Evolutionary conservation across 2,329 filamentous ascomycete species (phyloP).

Genomic region (Alternaria panax): DNA sequence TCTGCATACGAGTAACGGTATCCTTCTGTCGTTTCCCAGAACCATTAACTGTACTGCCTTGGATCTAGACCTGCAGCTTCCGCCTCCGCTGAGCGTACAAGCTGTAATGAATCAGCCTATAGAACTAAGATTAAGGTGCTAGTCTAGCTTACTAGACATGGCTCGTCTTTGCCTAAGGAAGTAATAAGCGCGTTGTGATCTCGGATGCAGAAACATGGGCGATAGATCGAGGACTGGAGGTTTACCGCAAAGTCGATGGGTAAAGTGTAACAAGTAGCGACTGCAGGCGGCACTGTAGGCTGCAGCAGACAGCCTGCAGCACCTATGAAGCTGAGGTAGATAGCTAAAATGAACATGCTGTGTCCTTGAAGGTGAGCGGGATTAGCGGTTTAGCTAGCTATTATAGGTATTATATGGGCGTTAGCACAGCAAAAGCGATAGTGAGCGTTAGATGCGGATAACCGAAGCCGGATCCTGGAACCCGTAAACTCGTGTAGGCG

Average conservation of each 20-base stretch:
- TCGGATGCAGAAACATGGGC: conserved; percentile 1
- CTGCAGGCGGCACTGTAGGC: neutral
- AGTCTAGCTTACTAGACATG: neutral
- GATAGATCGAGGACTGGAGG: neutral
- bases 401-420: neutral
- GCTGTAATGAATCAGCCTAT: neutral
- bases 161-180: neutral
- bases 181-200: conserved; percentile 1
- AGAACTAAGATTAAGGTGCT: neutral
- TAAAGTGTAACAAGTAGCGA: neutral
- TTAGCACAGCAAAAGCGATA: neutral
- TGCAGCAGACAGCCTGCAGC: neutral
- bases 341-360: neutral
- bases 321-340: neutral
- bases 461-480: neutral
- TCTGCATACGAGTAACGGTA: conserved; percentile 3
- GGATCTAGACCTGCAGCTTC: neutral
- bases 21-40: conserved; percentile 1
- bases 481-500: neutral
- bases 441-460: neutral
- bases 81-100: neutral
- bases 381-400: neutral
- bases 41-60: neutral
- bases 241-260: conserved; percentile 1
- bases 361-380: neutral